Base-by-base conservation (phyloP, 1,284 basidiomycete species). In the Ustanciosporium gigantosporum region DNA sequence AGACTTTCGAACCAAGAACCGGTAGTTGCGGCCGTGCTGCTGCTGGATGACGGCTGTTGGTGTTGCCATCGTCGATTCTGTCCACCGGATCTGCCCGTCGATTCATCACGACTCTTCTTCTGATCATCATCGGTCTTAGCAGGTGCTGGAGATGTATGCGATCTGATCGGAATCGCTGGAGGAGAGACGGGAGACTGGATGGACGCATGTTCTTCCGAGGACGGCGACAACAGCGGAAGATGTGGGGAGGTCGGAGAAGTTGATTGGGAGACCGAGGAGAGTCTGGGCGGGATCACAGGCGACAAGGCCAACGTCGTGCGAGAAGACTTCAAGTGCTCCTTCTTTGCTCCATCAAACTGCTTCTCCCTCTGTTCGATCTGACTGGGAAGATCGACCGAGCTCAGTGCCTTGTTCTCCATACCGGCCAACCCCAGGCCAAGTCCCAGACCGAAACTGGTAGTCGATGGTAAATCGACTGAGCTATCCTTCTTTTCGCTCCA, bases 1-100 rank as follows among this genome's bases (percentile, higher is more conserved):
- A 64, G 48, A 36, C 49, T 52, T 37, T 64, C 51, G 49, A 64
- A 57, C 59, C 59, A 64, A 3, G 47, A 48, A 1, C 49, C 36
- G n/a, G n/a, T n/a, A n/a, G n/a, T n/a, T n/a, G n/a, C n/a, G n/a
- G n/a, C n/a, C n/a, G n/a, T n/a, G 31, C 36, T 20, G 17, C 3
- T 17, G 7, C 4, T 14, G 17, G 21, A 14, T 5, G 44, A 16
- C 20, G 27, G 27, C n/a, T 9, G 11, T 9, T 9, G n/a, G 9
- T 9, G 11, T 29, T 29, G 27, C 9, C 11, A 29, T 29, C n/a
- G 11, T 9, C 27, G 27, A 9, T 29, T 9, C 9, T 9, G 11
- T 9, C 11, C 27, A 9, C 11, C n/a, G 9, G 27, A 9, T n/a
- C 11, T 29, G 32, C 11, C 17, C 14, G 17, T 11, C 11, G 11